Evolutionary conservation across 176 grass and related monocot genomes (phyloP).

Genomic region (Thalia dealbata): DNA sequence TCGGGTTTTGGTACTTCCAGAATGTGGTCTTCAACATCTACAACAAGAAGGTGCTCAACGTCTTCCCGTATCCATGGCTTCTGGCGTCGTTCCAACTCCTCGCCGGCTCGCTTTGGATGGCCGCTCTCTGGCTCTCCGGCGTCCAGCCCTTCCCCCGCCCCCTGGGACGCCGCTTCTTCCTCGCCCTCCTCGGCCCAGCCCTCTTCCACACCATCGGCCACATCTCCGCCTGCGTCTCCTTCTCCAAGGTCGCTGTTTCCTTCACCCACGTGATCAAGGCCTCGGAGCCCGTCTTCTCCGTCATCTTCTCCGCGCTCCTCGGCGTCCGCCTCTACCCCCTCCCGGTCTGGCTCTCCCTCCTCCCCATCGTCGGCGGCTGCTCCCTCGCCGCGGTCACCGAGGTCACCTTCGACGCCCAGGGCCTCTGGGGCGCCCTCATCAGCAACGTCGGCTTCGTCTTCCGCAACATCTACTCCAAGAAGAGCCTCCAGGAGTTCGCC

Average conservation of each 20-base stretch:
- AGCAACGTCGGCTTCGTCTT: constrained; percentile 35
- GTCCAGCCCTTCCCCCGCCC: constrained; percentile 23
- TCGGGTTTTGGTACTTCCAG: constrained; percentile 36
- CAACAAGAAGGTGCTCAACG: constrained; percentile 42
- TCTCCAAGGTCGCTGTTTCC: constrained; percentile 38
- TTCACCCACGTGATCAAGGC: constrained; percentile 44
- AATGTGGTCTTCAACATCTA: constrained; percentile 43
- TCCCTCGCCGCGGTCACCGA: constrained; percentile 31
- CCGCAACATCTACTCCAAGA: constrained; percentile 41
- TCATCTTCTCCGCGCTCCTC: constrained; percentile 28
- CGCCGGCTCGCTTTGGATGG: constrained; percentile 34
- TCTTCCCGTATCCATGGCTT: constrained; percentile 42
- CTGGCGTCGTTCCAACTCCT: constrained; percentile 40
- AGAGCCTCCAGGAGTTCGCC: constrained; percentile 30
- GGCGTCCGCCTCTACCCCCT: constrained; percentile 32
- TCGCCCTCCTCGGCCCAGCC: constrained; percentile 32
- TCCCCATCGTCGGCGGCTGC: constrained; percentile 36
- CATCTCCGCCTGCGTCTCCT: constrained; percentile 42
- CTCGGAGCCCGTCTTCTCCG: constrained; percentile 37
- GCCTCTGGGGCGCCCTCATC: constrained; percentile 31
- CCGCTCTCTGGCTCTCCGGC: constrained; percentile 23
- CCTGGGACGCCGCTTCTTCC: constrained; percentile 21
- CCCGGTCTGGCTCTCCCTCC: constrained; percentile 31
- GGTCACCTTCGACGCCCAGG: constrained; percentile 24
- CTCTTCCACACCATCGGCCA: constrained; percentile 37